Conservation (phyloP, 1,284 basidiomycete genomes). For the Trametes hirsuta region DNA sequence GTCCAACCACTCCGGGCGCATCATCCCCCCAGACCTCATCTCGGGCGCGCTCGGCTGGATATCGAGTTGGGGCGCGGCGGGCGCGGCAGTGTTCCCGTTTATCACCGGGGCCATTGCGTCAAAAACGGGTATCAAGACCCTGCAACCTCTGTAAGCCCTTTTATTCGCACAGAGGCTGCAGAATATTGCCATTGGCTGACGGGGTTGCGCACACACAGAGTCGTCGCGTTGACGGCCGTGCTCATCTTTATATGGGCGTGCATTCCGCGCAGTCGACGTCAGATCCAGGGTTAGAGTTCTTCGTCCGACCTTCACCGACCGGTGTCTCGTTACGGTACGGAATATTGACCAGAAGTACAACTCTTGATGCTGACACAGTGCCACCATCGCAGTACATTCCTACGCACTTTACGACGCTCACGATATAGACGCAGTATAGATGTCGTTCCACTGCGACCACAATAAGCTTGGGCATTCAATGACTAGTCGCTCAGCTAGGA, state of each 20-base stretch:
- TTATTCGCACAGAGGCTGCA: neutral
- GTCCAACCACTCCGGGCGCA: constrained; percentile 50
- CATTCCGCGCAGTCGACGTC: constrained; percentile 35
- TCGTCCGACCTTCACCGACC: neutral
- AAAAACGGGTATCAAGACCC: constrained; percentile 48
- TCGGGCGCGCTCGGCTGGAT: constrained; percentile 63
- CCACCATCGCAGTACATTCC: neutral
- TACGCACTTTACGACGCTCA: neutral
- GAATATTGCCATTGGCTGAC: neutral
- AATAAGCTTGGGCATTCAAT: neutral
- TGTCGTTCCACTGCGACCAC: neutral
- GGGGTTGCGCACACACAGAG: constrained; percentile 29
- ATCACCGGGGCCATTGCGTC: constrained; percentile 57
- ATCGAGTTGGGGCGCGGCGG: constrained; percentile 54
- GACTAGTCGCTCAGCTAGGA: too few species aligned
- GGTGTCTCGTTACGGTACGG: neutral
- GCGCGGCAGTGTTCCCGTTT: constrained; percentile 59
- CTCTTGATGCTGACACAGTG: neutral
- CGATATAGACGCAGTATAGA: neutral
- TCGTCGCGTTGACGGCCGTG: constrained; percentile 48
- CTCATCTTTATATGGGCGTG: constrained; percentile 49
- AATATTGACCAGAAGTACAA: too few species aligned
- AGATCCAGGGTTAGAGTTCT: constrained; percentile 5
- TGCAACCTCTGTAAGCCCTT: constrained; percentile 59
- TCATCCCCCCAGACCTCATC: constrained; percentile 54